Base-by-base conservation (phyloP, 208 protist genomes). In the Entamoeba nuttalli region DNA sequence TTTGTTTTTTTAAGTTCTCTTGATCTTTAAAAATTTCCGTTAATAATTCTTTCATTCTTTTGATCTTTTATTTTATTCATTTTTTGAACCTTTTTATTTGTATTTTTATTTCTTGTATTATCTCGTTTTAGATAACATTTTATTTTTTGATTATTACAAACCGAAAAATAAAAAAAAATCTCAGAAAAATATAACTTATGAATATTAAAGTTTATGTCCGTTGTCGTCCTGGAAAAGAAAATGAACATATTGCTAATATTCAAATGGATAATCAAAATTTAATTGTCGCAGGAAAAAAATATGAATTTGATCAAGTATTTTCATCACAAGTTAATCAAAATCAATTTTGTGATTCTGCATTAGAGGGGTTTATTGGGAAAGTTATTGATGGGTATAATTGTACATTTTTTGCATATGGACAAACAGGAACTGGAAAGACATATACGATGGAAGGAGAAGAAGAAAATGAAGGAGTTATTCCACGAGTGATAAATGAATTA, bases 351-450 rank as follows among this genome's bases (percentile, higher is more conserved):
- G 51, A 30, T 21, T 15, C n/a, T 14, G 15, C 25, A 30, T 30
- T 55, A 15, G 25, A 21, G 7, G n/a, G n/a, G n/a, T 51, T 95
- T 7, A 52, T 94, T 15, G 3, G 5, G 4, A 5, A 44, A 30
- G 9, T 95, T 9, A n/a, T 96, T 19, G 52, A 95, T 25, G 95
- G 95, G 0, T 95, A 57, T 69, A 96, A 96, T 57, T 55, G 55
- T 30, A 96, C 95, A 3, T 30, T 69, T 14, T 93, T 96, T 94
- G 95, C 95, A 25, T 96, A 96, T 93, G 95, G 95, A 52, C 53
- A 95, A 25, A 95, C 71, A 48, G 93, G 52, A 55, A 93, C 95
- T 35, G 95, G 95, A 35, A 96, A 96, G 55, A 95, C 95, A 3
- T 94, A 48, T n/a, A 95, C 95, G 4, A 55, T 96, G n/a, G 35